phyloP scores from a whole-genome alignment of 371 early-diverging fungal species.

The Rhizopus stolonifer region DNA sequence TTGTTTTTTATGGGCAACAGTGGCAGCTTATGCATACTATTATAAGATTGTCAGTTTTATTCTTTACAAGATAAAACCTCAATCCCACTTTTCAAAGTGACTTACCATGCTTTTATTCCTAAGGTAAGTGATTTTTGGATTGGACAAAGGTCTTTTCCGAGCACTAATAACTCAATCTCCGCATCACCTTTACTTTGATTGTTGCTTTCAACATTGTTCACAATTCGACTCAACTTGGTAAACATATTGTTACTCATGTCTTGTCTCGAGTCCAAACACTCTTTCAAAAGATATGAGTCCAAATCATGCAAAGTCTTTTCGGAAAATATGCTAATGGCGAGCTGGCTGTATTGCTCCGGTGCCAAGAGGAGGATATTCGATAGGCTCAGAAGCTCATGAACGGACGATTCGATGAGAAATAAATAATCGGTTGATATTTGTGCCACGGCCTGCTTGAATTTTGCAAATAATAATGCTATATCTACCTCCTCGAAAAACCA shows the following conservation, averaged over 20 bases:
- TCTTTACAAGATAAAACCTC: constrained; percentile 4
- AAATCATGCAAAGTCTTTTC: constrained; percentile 10
- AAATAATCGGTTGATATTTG: constrained; percentile 15
- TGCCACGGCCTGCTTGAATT: constrained; percentile 13
- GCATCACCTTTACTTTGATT: constrained; percentile 16
- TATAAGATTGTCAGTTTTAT: constrained; percentile 1
- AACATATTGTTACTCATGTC: constrained; percentile 14
- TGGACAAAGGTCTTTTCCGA: constrained; percentile 12
- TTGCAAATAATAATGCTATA: constrained; percentile 12
- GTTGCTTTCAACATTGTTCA: constrained; percentile 14
- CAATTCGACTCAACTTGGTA: constrained; percentile 13
- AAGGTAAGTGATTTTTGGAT: constrained; percentile 8
- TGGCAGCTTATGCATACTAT: constrained; percentile 18
- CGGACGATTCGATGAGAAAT: constrained; percentile 21
- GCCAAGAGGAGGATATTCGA: constrained; percentile 20
- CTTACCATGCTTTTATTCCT: constrained; percentile 12
- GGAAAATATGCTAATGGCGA: constrained; percentile 13
- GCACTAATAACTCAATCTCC: constrained; percentile 13
- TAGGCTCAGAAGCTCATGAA: constrained; percentile 18
- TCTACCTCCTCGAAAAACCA: constrained; percentile 18
- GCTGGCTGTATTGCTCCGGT: constrained; percentile 14
- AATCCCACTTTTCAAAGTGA: constrained; percentile 8
- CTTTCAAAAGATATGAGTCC: constrained; percentile 11
- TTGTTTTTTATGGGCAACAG: constrained; percentile 15
- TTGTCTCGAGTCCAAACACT: constrained; percentile 13